phyloP scores from a whole-genome alignment of 2,329 filamentous ascomycete species.

The Phyllosticta citriasiana region DNA sequence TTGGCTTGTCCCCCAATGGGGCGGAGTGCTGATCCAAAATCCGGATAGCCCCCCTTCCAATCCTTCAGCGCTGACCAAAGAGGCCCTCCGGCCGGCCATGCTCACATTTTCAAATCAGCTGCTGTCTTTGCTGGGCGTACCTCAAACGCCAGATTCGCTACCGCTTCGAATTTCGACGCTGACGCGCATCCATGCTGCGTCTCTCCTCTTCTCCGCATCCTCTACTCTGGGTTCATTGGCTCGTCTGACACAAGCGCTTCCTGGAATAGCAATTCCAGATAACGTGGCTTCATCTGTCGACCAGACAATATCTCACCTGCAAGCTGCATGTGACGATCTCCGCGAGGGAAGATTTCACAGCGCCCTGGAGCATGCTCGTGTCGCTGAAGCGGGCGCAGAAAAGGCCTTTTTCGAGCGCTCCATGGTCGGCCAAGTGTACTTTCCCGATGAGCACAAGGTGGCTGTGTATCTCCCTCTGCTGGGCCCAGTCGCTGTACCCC shows the following conservation, averaged over 20 bases:
- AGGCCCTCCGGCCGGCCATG: constrained; percentile 67
- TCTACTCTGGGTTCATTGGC: constrained; percentile 91
- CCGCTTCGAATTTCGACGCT: constrained; percentile 78
- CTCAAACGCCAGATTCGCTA: constrained; percentile 65
- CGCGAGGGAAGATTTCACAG: constrained; percentile 48
- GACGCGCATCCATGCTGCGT: constrained; percentile 73
- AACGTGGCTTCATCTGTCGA: constrained; percentile 79
- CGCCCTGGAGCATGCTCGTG: constrained; percentile 69
- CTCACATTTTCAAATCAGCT: constrained; percentile 86
- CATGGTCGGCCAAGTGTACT: constrained; percentile 98
- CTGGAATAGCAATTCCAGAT: constrained; percentile 82
- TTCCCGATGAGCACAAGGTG: constrained; percentile 96
- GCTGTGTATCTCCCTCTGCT: constrained; percentile 89
- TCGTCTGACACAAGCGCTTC: constrained; percentile 70
- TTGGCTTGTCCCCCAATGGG: constrained; percentile 97
- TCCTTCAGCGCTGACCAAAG: constrained; percentile 46
- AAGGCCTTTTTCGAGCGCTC: constrained; percentile 96
- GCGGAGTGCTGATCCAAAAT: constrained; percentile 63
- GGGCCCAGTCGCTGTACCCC: constrained; percentile 80
- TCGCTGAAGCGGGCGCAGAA: constrained; percentile 82
- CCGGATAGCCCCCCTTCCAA: constrained; percentile 28
- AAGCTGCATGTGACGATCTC: constrained; percentile 64
- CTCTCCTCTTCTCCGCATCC: constrained; percentile 77
- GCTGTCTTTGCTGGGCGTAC: constrained; percentile 75
- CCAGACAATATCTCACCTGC: constrained; percentile 66